Percentiles rank a stretch among this genome's conserved stretches.
phyloP scores from a whole-genome alignment of 169 alveolate species.

The Babesia bigemina region DNA sequence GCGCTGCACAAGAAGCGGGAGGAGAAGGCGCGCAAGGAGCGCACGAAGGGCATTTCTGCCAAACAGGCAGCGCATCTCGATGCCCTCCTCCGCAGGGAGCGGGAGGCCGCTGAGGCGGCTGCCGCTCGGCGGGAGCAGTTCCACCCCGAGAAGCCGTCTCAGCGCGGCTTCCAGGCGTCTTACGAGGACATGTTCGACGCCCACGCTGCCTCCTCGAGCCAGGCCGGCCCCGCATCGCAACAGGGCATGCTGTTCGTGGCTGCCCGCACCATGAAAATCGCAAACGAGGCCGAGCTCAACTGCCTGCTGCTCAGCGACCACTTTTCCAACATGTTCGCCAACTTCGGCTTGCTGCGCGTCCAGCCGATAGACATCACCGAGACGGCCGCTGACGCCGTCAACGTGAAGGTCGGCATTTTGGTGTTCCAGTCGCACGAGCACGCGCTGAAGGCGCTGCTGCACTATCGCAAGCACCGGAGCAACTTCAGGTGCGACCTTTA shows the following conservation, averaged over 20 bases:
- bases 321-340: conserved; percentile 39
- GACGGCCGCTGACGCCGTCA: conserved; percentile 29
- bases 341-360: conserved; percentile 53
- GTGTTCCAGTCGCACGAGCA: conserved; percentile 56
- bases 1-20: conserved; percentile 38
- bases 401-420: conserved; percentile 53
- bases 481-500: conserved; percentile 59
- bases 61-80: conserved; percentile 62
- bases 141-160: not conserved
- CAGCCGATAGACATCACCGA: conserved; percentile 57
- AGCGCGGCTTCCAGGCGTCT: not conserved
- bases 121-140: conserved; percentile 1
- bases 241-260: conserved; percentile 54
- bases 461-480: conserved; percentile 53
- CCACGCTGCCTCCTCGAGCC: not conserved
- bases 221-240: not conserved
- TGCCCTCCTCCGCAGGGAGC: conserved; percentile 52
- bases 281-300: conserved; percentile 63
- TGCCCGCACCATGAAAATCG: conserved; percentile 62
- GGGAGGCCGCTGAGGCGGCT: conserved; percentile 42
- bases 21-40: conserved; percentile 37
- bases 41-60: conserved; percentile 48
- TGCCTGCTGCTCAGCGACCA: conserved; percentile 63
- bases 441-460: conserved; percentile 61
- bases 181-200: conserved; percentile 37